Evolutionary conservation across 225 moss, liverwort and hornwort genomes (phyloP), one percentile per base, ranked within the genome.

Genomic region (Pleurozium schreberi): DNA sequence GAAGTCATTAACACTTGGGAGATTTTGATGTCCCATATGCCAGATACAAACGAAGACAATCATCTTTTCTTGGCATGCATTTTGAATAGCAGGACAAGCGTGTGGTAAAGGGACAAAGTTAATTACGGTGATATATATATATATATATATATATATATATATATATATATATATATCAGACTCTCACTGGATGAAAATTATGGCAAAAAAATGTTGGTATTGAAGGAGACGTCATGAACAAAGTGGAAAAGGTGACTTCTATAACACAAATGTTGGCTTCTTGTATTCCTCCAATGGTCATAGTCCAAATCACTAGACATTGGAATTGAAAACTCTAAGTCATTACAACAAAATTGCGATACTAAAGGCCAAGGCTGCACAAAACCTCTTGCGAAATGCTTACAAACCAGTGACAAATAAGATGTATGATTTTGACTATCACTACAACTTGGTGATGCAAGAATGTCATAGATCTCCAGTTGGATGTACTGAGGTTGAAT

Each of bases 271-370:
- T 40, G 42, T 14, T 42, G 40, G 69, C 5, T 42, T 14, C 42
- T 70, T 5, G 2, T 42, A 8, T 70, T 14, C 42, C 5, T 70
- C 14, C 1, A 3, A 5, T 40, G 14, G 42, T 42, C 5, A 70
- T 70, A 40, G 40, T 26, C 0, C 42, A 70, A 26, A 70, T 42
- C 8, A 42, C 5, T 70, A 0, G 42, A 70, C 25, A 70, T 42
- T 5, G 5, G 5, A 70, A 42, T 42, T 26, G 1, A 42, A 25
- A 70, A 70, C 26, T 70, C 1, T 25, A 1, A 70, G 69, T 1
- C 14, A 4, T 23, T 40, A 69, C 0, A 4, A 69, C 8, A 40
- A 4, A 1, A 40, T 40, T 40, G 25, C 25, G 0, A 12, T n/a
- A 26, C 8, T 42, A 5, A 70, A 70, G 14, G 70, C 70, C 26